Evolutionary conservation across 768 basidiomycete species (phyloP), one percentile per base, ranked within the genome.

Genomic region (Harrya chromipes): DNA sequence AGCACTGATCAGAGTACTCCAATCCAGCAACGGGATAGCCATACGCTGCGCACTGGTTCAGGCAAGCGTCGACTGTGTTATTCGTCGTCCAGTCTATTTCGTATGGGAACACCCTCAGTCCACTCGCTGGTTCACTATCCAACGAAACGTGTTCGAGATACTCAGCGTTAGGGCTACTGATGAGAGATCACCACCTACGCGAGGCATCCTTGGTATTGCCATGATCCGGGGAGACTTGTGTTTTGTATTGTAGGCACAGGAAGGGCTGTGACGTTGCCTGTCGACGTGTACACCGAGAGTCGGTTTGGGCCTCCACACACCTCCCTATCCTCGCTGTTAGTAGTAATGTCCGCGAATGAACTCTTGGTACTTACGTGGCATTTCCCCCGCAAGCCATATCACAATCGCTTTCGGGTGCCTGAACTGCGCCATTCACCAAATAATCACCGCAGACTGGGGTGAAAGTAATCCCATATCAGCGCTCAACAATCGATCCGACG

Each of bases 331-430:
- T 49, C 23, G 24, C 51, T 34, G 47, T 53, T n/a, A 56, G 44
- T n/a, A 29, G n/a, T n/a, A n/a, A 52, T n/a, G 53, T 34, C 20
- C 23, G 12, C 6, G 34, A 12, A 46, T 17, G 34, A 14, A 40
- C 14, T 40, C 0, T 27, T 23, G 34, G 36, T 0, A 63, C 83
- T 57, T 54, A 86, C 87, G 78, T 73, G 11, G 79, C 34, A 50
- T 82, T 84, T 20, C 89, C 92, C 16, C 76, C 76, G 53, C 92
- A 94, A 0, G 73, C 75, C 85, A 85, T 88, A 62, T 77, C 80
- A 61, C 92, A 94, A 31, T 75, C 74, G 4, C 70, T 65, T 1
- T 77, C 75, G 1, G 71, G 53, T 0, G 76, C 77, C 14, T 58
- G 41, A 1, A 75, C 78, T 1, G 86, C 88, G 10, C 84, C 85